Evolutionary conservation across 768 basidiomycete species (phyloP).

Genomic region (Tylopilus felleus): DNA sequence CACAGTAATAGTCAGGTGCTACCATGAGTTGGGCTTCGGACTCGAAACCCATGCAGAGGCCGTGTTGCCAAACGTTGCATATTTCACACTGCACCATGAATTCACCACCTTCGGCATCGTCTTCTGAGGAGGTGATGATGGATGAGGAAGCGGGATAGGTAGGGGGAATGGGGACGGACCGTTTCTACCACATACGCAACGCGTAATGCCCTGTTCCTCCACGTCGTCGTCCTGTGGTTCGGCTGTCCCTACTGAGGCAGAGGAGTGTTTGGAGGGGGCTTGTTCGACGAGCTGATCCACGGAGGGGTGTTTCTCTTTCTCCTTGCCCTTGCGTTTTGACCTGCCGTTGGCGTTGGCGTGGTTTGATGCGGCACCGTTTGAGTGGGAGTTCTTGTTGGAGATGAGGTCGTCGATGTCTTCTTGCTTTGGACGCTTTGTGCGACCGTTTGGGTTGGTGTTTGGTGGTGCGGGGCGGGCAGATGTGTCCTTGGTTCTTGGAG

Average conservation of each 20-base stretch:
- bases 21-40: conserved; percentile 68
- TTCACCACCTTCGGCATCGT: conserved; percentile 81
- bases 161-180: conserved; percentile 44
- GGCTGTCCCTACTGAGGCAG: conserved; percentile 33
- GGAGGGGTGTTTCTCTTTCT: conserved; percentile 51
- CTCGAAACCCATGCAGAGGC: conserved; percentile 91
- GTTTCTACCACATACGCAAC: conserved; percentile 82
- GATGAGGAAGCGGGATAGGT: conserved; percentile 22
- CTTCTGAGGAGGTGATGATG: conserved; percentile 44
- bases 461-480: conserved; percentile 37
- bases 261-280: conserved; percentile 27
- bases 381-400: conserved; percentile 41
- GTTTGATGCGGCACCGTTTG: conserved; percentile 31
- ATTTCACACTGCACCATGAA: conserved; percentile 98
- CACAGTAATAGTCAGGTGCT: conserved; percentile 91
- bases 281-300: conserved; percentile 30
- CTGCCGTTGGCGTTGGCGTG: conserved; percentile 37
- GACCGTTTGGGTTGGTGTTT: conserved; percentile 37
- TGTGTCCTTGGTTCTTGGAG: conserved; percentile 42
- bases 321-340: conserved; percentile 63
- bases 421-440: conserved; percentile 65
- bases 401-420: conserved; percentile 67
- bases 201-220: conserved; percentile 60
- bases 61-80: conserved; percentile 98
- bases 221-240: conserved; percentile 43